Evolutionary conservation across 2,329 filamentous ascomycete species (phyloP).

Genomic region (Paracamarosporium sp.): DNA sequence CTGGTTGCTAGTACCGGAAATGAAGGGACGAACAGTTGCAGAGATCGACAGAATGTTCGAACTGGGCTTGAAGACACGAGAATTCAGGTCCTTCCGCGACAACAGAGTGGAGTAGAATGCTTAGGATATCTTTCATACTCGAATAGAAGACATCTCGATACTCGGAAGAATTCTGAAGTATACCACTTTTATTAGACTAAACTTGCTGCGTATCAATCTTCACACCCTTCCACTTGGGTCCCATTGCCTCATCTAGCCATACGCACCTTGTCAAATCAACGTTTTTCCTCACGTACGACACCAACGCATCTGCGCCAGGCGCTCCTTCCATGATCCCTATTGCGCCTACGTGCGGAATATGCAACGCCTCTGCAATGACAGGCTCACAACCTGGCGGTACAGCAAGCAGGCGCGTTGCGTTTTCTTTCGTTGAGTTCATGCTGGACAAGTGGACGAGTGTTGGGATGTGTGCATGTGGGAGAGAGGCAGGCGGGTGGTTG

Average conservation of each 20-base stretch:
- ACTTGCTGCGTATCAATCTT: conserved; percentile 44
- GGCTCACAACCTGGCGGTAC: conserved; percentile 67
- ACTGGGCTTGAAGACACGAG: conserved; percentile 19
- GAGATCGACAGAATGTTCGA: conserved; percentile 57
- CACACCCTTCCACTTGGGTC: conserved; percentile 52
- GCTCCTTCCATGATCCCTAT: conserved; percentile 65
- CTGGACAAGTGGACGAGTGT: conserved; percentile 37
- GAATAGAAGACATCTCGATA: neutral
- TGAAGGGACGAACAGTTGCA: conserved; percentile 55
- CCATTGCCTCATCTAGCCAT: conserved; percentile 62
- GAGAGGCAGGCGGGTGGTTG: conserved; percentile 39
- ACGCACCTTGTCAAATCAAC: conserved; percentile 61
- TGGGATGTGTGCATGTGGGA: conserved; percentile 42
- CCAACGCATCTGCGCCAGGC: conserved; percentile 63
- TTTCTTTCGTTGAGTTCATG: conserved; percentile 1
- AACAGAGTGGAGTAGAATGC: neutral
- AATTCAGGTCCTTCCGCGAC: conserved; percentile 24
- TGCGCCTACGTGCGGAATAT: conserved; percentile 69
- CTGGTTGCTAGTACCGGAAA: conserved; percentile 61
- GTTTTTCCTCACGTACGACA: conserved; percentile 61
- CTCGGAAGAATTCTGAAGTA: neutral
- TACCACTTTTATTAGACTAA: neutral
- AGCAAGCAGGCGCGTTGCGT: conserved; percentile 60
- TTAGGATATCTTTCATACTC: neutral
- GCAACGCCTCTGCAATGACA: conserved; percentile 63